A percentile compares a stretch with the other conserved stretches of the same genome.
Evolutionary conservation across 352 stramenopile genomes (phyloP).

Genomic region (Elongisporangium undulatum): DNA sequence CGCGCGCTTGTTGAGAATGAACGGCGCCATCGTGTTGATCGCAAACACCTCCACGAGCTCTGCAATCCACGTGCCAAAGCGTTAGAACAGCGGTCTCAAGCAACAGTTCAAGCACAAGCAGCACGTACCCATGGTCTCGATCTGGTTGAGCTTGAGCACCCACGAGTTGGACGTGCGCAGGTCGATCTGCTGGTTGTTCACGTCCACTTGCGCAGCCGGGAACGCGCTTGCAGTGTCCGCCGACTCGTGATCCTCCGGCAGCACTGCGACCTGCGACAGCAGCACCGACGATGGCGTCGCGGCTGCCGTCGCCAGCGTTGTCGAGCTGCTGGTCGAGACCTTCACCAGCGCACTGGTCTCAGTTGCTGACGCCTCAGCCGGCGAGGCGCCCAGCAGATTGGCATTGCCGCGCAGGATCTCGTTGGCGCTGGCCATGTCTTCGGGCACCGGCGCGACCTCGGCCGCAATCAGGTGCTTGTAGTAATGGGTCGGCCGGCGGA

Average conservation of each 20-base stretch:
- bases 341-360: constrained; percentile 24
- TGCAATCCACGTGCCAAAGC: constrained; percentile 12
- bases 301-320: constrained; percentile 6
- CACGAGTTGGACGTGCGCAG: constrained; percentile 91
- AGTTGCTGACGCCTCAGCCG: constrained; percentile 1
- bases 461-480: constrained; percentile 86
- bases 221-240: constrained; percentile 50
- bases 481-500: constrained; percentile 90
- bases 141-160: constrained; percentile 77
- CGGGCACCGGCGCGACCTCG: constrained; percentile 52
- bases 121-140: constrained; percentile 59
- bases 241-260: constrained; percentile 81
- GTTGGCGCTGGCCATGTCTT: constrained; percentile 37
- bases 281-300: constrained; percentile 71
- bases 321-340: no score
- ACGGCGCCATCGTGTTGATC: constrained; percentile 94
- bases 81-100: constrained; percentile 3
- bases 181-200: constrained; percentile 93
- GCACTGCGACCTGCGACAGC: constrained; percentile 86
- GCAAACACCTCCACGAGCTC: constrained; percentile 80
- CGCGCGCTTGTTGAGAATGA: constrained; percentile 90
- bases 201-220: constrained; percentile 75
- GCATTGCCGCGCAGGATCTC: constrained; percentile 51
- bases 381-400: constrained; percentile 24
- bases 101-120: background rate